Evolutionary conservation across 257 asterid species (phyloP).

Genomic region (Mitragyna speciosa): DNA sequence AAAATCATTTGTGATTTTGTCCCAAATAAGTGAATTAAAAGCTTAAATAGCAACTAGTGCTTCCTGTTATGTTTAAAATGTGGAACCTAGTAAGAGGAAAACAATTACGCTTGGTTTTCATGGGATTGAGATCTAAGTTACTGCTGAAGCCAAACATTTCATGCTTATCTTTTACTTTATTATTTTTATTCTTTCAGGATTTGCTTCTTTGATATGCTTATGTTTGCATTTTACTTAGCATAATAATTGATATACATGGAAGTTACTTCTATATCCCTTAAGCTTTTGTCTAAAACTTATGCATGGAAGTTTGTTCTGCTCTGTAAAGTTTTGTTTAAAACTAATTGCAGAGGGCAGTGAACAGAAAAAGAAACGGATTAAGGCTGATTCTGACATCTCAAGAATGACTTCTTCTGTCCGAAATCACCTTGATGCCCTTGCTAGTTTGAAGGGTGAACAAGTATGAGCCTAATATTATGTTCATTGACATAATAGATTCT

Average conservation of each 20-base stretch:
- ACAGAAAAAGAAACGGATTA: conserved; percentile 84
- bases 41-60: background rate
- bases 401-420: conserved; percentile 65
- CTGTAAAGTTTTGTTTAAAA: conserved; percentile 19
- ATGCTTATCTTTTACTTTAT: background rate
- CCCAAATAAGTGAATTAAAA: background rate
- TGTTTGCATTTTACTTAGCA: background rate
- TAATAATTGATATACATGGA: background rate
- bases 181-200: background rate
- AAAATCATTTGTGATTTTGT: background rate
- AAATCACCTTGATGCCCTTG: conserved; percentile 70
- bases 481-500: background rate
- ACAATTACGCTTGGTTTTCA: background rate
- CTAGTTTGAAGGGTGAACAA: conserved; percentile 93
- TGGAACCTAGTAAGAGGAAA: background rate
- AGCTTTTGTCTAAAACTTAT: conserved; percentile 18
- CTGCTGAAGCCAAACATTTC: background rate
- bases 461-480: conserved; percentile 39
- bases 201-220: background rate
- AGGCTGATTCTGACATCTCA: conserved; percentile 70
- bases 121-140: background rate
- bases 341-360: conserved; percentile 70
- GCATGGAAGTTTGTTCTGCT: background rate
- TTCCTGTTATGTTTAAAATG: background rate
- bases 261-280: background rate